These are phyloP conservation scores for Colletotrichum spaethianum DNA, from an alignment of 2,329 filamentous ascomycete genomes.

Conservation along the genomic window DNA sequence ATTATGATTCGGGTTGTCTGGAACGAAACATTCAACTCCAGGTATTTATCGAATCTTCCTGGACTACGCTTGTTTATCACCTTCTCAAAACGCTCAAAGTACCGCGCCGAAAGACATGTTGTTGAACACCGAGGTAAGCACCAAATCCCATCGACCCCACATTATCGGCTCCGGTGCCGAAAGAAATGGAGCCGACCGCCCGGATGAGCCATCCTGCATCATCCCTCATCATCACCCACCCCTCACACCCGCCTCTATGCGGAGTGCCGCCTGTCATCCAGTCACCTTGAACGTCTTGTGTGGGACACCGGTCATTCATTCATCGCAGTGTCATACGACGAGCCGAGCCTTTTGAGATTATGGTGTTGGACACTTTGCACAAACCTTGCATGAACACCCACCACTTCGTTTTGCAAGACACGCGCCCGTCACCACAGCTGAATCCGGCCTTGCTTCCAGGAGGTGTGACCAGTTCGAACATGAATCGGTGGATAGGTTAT, in stretches of 20 bases:
- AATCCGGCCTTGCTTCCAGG: background rate
- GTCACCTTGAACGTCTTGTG: background rate
- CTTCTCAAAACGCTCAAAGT: background rate
- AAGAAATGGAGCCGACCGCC: background rate
- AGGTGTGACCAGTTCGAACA: background rate
- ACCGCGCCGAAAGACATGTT: background rate
- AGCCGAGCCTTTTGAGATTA: background rate
- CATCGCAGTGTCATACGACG: background rate
- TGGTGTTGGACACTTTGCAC: background rate
- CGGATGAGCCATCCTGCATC: background rate
- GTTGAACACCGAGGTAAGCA: background rate
- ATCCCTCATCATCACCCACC: background rate
- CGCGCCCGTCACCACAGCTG: background rate
- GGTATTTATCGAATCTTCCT: background rate
- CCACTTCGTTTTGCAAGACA: background rate
- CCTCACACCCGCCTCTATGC: background rate
- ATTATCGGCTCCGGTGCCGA: conserved; percentile 4
- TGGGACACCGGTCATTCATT: background rate
- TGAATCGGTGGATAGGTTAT: background rate
- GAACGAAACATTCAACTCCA: background rate
- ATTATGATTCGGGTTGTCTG: background rate
- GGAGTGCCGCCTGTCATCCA: background rate
- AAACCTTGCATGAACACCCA: background rate
- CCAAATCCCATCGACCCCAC: background rate
- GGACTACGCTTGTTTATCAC: background rate